phyloP scores from a whole-genome alignment of 202 grass and related monocot genomes.

The Schoenoplectus tabernaemontani region DNA sequence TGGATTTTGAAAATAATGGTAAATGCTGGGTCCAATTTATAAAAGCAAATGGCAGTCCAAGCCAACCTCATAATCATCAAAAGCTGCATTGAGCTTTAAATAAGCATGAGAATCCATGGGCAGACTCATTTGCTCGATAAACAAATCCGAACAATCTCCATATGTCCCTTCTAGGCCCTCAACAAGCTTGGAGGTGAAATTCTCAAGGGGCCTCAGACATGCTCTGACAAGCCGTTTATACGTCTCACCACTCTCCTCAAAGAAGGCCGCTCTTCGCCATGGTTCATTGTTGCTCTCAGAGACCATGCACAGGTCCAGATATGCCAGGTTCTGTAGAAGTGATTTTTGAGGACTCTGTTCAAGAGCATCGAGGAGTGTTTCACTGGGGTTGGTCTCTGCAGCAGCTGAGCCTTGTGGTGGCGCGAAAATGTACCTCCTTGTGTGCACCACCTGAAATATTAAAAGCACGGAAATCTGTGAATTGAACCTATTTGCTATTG shows the following conservation, averaged over 20 bases:
- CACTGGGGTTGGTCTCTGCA: slow-evolving; percentile 75
- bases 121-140: slow-evolving; percentile 48
- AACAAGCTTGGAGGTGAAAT: slow-evolving; percentile 62
- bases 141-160: slow-evolving; percentile 46
- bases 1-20: neutral
- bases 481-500: neutral
- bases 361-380: slow-evolving; percentile 65
- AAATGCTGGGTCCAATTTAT: neutral
- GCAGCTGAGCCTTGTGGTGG: slow-evolving; percentile 75
- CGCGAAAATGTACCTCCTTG: slow-evolving; percentile 76
- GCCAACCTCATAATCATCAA: slow-evolving; percentile 79
- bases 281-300: slow-evolving; percentile 72
- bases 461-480: neutral
- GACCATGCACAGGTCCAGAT: slow-evolving; percentile 81
- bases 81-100: slow-evolving; percentile 49
- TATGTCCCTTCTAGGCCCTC: slow-evolving; percentile 48
- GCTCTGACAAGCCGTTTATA: slow-evolving; percentile 63
- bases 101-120: slow-evolving; percentile 8
- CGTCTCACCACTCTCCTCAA: slow-evolving; percentile 83
- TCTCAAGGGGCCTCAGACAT: slow-evolving; percentile 78
- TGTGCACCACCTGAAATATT: slow-evolving; percentile 67
- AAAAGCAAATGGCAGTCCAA: neutral
- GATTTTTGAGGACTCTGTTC: slow-evolving; percentile 66
- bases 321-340: slow-evolving; percentile 80
- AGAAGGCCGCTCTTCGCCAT: slow-evolving; percentile 77